These are phyloP conservation scores for Paramecium sexaurelia DNA, from an alignment of 73 alveolate species.

Conservation along the genomic window DNA sequence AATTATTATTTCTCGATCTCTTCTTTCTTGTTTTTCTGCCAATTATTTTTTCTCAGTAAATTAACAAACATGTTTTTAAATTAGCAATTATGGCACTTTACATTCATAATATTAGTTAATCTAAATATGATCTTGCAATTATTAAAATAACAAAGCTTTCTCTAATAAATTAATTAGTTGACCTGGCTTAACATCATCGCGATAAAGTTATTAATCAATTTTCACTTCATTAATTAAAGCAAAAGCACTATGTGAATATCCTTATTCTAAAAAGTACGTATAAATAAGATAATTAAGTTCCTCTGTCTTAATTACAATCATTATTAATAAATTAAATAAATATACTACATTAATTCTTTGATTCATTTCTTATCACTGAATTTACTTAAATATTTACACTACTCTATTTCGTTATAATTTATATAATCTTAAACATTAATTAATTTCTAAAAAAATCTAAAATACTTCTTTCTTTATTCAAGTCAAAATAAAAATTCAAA, in stretches of 20 bases:
- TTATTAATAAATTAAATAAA: not conserved
- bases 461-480: no score
- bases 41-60: conserved; percentile 13
- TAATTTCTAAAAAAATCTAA: no score
- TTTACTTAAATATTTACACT: no score
- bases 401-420: no score
- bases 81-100: conserved; percentile 14
- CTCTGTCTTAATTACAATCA: conserved; percentile 51
- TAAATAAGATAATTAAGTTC: conserved; percentile 48
- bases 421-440: no score
- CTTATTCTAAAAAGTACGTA: conserved; percentile 30
- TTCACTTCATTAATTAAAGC: conserved; percentile 1
- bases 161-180: conserved; percentile 10
- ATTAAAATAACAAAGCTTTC: conserved; percentile 19
- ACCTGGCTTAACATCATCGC: conserved; percentile 44
- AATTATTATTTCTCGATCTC: conserved; percentile 41
- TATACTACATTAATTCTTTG: no score
- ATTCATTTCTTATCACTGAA: no score
- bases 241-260: conserved; percentile 20
- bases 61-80: conserved; percentile 43
- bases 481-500: no score
- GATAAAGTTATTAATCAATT: not conserved
- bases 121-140: conserved; percentile 53
- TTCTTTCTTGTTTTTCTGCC: conserved; percentile 6
- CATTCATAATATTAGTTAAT: conserved; percentile 49